Conservation (phyloP, 2,329 filamentous ascomycete species). For the Botrytis porri region DNA sequence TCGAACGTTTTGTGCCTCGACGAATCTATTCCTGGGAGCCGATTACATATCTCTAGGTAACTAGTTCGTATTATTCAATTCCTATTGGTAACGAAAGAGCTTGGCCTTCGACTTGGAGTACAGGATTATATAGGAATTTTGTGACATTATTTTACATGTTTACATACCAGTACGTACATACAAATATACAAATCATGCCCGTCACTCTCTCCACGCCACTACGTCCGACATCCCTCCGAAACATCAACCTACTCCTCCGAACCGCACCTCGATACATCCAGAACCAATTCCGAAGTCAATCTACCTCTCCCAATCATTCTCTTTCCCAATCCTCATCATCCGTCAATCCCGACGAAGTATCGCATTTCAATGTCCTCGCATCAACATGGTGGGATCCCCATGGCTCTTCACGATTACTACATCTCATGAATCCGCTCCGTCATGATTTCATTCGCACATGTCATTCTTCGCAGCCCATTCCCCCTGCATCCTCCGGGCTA, state of each 20-base stretch:
- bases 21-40: not conserved
- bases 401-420: constrained; percentile 84
- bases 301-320: constrained; percentile 41
- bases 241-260: constrained; percentile 35
- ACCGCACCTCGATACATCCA: constrained; percentile 35
- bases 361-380: constrained; percentile 91
- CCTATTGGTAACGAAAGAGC: not conserved
- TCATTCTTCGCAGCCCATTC: constrained; percentile 52
- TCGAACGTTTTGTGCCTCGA: not conserved
- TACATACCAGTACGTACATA: not conserved
- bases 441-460: constrained; percentile 86
- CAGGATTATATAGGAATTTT: not conserved
- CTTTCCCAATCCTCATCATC: constrained; percentile 54
- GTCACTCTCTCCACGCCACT: constrained; percentile 24
- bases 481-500: constrained; percentile 45
- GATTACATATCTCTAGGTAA: not conserved
- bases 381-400: constrained; percentile 97
- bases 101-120: not conserved
- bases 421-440: constrained; percentile 96
- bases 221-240: constrained; percentile 34
- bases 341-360: constrained; percentile 84
- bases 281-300: constrained; percentile 33
- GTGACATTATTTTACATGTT: not conserved
- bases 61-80: not conserved
- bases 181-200: constrained; percentile 11